Conservation (phyloP, 1,284 basidiomycete genomes). For the Ganoderma lucidum region DNA sequence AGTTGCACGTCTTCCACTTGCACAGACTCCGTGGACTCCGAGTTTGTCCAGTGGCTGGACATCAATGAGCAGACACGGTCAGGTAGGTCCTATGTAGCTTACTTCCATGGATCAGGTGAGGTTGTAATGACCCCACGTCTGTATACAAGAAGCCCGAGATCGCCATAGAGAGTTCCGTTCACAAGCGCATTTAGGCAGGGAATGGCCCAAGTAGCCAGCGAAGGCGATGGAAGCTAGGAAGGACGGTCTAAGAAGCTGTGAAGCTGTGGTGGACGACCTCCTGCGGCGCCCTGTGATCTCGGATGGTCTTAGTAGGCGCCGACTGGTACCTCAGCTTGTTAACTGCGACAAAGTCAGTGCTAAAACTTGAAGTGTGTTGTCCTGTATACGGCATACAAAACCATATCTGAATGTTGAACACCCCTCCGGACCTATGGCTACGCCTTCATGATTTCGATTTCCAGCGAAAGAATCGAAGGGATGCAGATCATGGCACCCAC, state of each 20-base stretch:
- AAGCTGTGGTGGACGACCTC: neutral
- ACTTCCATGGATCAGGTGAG: neutral
- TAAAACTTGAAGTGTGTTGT: too few relatives aligned
- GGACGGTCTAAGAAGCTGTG: neutral
- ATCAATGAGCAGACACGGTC: neutral
- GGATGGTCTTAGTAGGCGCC: neutral
- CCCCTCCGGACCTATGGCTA: too few relatives aligned
- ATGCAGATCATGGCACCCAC: neutral
- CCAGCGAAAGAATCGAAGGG: neutral
- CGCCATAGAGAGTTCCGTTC: neutral
- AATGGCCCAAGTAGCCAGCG: neutral
- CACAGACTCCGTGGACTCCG: neutral
- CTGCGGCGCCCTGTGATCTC: neutral
- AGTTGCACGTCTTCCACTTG: neutral
- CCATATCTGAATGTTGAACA: too few relatives aligned
- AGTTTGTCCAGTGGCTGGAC: neutral
- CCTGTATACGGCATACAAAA: too few relatives aligned
- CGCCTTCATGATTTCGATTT: neutral
- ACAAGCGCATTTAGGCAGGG: neutral
- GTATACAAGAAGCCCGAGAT: neutral
- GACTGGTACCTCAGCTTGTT: neutral
- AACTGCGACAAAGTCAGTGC: neutral
- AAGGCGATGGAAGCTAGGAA: neutral
- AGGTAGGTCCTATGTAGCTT: neutral
- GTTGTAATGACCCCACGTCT: neutral